A percentile compares a stretch with the other conserved stretches of the same genome.
Evolutionary conservation across 179 eudicot genomes (phyloP).

Genomic region (Pouteria campechiana): DNA sequence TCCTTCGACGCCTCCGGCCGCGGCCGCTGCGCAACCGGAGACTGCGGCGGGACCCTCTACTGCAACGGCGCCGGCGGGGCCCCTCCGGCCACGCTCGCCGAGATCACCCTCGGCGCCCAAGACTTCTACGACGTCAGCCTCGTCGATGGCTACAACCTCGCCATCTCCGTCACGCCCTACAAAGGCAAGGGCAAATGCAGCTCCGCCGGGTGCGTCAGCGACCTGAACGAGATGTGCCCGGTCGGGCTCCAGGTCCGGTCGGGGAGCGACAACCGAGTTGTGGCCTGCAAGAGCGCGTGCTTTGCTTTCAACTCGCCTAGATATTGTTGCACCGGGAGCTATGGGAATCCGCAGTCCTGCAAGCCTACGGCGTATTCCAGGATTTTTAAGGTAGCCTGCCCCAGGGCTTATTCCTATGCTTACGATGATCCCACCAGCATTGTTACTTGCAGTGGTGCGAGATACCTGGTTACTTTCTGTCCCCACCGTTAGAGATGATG

Average conservation of each 20-base stretch:
- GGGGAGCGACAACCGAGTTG: constrained; percentile 35
- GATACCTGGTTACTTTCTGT: constrained; percentile 80
- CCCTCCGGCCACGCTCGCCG: constrained; percentile 91
- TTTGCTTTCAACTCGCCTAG: constrained; percentile 76
- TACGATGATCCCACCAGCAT: constrained; percentile 99
- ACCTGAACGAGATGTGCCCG: constrained; percentile 84
- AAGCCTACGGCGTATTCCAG: constrained; percentile 79
- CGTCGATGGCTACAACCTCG: constrained; percentile 91
- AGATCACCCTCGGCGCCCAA: constrained; percentile 73
- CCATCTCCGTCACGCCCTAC: constrained; percentile 58
- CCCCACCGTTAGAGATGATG: constrained; percentile 57
- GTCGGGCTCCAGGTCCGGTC: constrained; percentile 72
- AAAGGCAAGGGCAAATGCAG: constrained; percentile 65
- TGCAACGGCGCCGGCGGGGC: constrained; percentile 85
- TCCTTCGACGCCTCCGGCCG: constrained; percentile 49
- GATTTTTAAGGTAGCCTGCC: constrained; percentile 86
- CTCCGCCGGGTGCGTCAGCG: constrained; percentile 74
- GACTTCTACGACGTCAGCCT: constrained; percentile 92
- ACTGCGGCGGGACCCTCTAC: constrained; percentile 72
- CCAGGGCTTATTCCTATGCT: constrained; percentile 87
- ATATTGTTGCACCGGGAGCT: constrained; percentile 85
- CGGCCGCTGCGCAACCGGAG: constrained; percentile 86
- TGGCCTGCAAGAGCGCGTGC: constrained; percentile 94
- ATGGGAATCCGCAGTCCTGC: constrained; percentile 74
- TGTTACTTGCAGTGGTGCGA: constrained; percentile 68